Evolutionary conservation across 2,329 filamentous ascomycete genomes (phyloP).

Genomic region (Ceratocystis colombiana): DNA sequence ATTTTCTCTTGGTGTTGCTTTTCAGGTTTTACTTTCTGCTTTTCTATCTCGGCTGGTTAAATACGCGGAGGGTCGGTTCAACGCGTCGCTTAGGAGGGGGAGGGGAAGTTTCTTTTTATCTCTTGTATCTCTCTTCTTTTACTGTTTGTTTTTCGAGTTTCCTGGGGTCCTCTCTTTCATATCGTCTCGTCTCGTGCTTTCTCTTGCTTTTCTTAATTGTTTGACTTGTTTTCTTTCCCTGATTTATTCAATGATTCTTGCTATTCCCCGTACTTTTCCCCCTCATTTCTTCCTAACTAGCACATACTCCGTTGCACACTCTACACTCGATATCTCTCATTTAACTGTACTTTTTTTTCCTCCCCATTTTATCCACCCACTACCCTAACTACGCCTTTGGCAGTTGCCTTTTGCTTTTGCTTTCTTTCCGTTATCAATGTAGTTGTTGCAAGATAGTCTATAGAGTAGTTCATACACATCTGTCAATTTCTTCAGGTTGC

Average conservation of each 20-base stretch:
- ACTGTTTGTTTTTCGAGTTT: no score
- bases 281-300: not conserved
- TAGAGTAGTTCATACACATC: not conserved
- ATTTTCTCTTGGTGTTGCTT: not conserved
- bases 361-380: not conserved
- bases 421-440: not conserved
- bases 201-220: not conserved
- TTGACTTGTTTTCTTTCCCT: not conserved
- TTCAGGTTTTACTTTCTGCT: constrained; percentile 1
- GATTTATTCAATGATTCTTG: no score
- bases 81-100: not conserved
- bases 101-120: not conserved
- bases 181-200: not conserved
- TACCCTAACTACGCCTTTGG: not conserved
- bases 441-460: not conserved
- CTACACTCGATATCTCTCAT: not conserved
- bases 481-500: not conserved
- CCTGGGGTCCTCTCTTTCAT: no score
- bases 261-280: not conserved
- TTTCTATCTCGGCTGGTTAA: not conserved
- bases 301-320: not conserved
- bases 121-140: constrained; percentile 4
- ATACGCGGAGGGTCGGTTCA: not conserved
- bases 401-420: not conserved
- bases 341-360: not conserved